These are phyloP conservation scores for Flaveria trinervia DNA, from an alignment of 129 eudicot species.

Conservation along the genomic window DNA sequence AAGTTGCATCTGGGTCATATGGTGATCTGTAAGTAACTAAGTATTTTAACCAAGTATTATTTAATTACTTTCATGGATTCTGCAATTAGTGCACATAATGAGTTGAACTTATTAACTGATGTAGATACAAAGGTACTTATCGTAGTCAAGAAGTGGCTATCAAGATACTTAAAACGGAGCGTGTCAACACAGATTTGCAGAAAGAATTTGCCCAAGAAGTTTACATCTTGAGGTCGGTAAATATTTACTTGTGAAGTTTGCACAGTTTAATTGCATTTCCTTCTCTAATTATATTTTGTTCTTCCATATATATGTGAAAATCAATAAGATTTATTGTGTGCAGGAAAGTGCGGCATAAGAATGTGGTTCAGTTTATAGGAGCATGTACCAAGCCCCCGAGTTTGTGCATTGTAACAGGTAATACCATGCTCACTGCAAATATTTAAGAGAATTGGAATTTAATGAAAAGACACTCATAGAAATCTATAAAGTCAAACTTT, in stretches of 20 bases:
- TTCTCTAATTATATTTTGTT: not conserved
- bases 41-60: slow-evolving; percentile 29
- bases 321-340: slow-evolving; percentile 7
- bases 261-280: not conserved
- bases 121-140: slow-evolving; percentile 91
- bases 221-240: slow-evolving; percentile 84
- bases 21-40: slow-evolving; percentile 71
- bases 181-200: slow-evolving; percentile 75
- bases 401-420: slow-evolving; percentile 99
- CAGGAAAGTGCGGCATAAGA: slow-evolving; percentile 97
- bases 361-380: slow-evolving; percentile 98
- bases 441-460: not conserved
- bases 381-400: slow-evolving; percentile 98
- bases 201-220: slow-evolving; percentile 99
- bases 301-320: not conserved
- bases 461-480: not conserved
- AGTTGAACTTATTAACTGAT: slow-evolving; percentile 20
- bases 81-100: slow-evolving; percentile 3
- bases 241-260: slow-evolving; percentile 14
- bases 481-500: slow-evolving; percentile 3
- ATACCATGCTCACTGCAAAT: not conserved
- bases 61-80: slow-evolving; percentile 1
- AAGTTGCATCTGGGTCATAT: slow-evolving; percentile 93
- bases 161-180: slow-evolving; percentile 53
- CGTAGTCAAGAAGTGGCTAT: slow-evolving; percentile 98